Base-by-base conservation (phyloP, 2,329 filamentous ascomycete species). In the Fusarium miscanthi region DNA sequence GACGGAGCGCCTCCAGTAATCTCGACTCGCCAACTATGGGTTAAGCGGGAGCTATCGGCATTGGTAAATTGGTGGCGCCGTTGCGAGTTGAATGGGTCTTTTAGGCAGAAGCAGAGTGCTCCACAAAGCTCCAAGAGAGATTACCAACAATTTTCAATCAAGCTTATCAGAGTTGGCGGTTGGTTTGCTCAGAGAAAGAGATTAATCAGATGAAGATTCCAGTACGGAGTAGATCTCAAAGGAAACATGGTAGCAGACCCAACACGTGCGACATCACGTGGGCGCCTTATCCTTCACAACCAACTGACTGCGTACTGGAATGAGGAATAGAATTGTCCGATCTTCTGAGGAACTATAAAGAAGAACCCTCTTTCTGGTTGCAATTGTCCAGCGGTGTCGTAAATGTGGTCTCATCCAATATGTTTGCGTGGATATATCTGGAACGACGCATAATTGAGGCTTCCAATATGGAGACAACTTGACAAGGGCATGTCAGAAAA, bases 201-300 rank as follows among this genome's bases (percentile, higher is more conserved):
- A 63, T 63, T 62, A 43, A 63, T 63, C 54, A 43, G 25, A 38
- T 54, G 41, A 37, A 40, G 33, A 49, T 25, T 23, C 19, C 37
- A 37, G 31, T 31, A 25, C 23, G 5, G 23, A 25, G 23, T 25
- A 25, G 23, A 25, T 25, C 23, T 25, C 23, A n/a, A 12, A n/a
- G 35, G n/a, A 17, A 37, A 16, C 21, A 12, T 33, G 38, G 23
- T 14, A n/a, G 21, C 16, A n/a, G 21, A 23, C 23, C 6, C 25
- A 42, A n/a, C 66, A 69, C 64, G 64, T 69, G 66, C 6, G 2
- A n/a, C 2, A 21, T 67, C 70, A 70, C 60, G 57, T 73, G 70
- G 3, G 3, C 19, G 13, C 5, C 37, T 37, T 19, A 23, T 6
- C 35, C 30, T 31, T 5, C 41, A 52, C 43, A 25, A 35, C 11